Evolutionary conservation across 352 stramenopile species (phyloP), one percentile per base, ranked within the genome.

Genomic region (Phytophthora kernoviae): DNA sequence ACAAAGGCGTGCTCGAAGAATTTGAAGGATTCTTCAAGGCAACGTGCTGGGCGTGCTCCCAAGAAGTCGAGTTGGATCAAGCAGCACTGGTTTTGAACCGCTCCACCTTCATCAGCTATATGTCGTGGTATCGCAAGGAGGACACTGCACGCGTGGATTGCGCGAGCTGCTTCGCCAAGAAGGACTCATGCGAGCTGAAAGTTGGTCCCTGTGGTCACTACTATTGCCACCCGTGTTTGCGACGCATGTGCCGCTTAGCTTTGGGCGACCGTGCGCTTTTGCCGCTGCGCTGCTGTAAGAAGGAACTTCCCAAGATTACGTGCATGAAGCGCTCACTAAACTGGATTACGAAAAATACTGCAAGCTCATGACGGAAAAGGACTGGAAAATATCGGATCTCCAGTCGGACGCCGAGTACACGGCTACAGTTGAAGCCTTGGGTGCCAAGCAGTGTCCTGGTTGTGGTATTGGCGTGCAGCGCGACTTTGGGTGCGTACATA

Each of bases 401-500:
- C 42, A 68, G 37, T 90, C 79, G 6, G 84, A 93, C 57, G 54
- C 56, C 22, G 81, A 91, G 51, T 93, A 93, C 60, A 58, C 76
- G 8, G 41, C 57, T 5, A 73, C 59, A 10, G 79, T 93, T 9
- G 45, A 46, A 27, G 22, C 37, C 3, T 18, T 85, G 2, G 79
- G 82, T 14, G 81, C 66, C 0, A 93, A 93, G 54, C 84, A 91
- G 41, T 93, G 84, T 41, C 81, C 84, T 1, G 84, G 77, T 20
- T 93, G 84, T 54, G 84, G 84, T 14, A 75, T 93, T 11, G 84
- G 84, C 33, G 79, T 93, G 24, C 64, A 87, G 51, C 79, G 81
- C 43, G 80, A 87, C 59, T 79, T 77, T 55, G 84, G 84, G n/a
- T 93, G 84, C 49, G 61, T 93, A 15, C 81, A 93, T 70, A 93